These are phyloP conservation scores for Kondoa subrosea DNA, from an alignment of 768 basidiomycete genomes.

Conservation along the genomic window DNA sequence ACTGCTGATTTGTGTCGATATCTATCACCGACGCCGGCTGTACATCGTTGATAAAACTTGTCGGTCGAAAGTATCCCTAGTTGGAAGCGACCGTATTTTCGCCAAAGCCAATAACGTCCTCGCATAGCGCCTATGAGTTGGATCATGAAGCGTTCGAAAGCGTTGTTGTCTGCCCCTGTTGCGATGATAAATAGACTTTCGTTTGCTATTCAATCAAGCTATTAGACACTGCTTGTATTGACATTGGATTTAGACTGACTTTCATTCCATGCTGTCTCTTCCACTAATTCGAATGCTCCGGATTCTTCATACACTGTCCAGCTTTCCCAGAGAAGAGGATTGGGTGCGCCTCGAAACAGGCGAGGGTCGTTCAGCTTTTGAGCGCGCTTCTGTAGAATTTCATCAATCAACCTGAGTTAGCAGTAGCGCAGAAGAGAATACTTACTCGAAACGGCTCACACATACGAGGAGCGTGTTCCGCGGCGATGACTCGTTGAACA, in stretches of 20 bases:
- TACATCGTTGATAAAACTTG: conserved; percentile 6
- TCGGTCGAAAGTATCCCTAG: background rate
- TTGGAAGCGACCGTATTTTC: background rate
- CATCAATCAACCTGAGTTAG: too few species aligned
- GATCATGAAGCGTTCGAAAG: background rate
- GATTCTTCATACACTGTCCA: too few species aligned
- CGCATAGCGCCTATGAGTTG: background rate
- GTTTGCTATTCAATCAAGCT: background rate
- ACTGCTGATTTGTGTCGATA: conserved; percentile 9
- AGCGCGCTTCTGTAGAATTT: too few species aligned
- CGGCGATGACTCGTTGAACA: conserved; percentile 10
- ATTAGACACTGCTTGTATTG: background rate
- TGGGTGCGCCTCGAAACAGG: too few species aligned
- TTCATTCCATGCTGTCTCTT: background rate
- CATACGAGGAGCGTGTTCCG: background rate
- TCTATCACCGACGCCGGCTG: background rate
- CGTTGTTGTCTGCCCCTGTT: background rate
- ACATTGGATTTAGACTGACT: background rate
- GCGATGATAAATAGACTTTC: background rate
- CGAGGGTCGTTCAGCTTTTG: too few species aligned
- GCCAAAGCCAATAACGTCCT: background rate
- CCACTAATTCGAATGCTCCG: too few species aligned
- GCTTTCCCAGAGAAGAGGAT: too few species aligned
- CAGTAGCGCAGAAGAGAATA: background rate
- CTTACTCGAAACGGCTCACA: background rate